A percentile compares a stretch with the other conserved stretches of the same genome.
These are phyloP conservation scores for Garcileccinum viscosum DNA, from an alignment of 1,284 basidiomycete genomes.

Conservation along the genomic window DNA sequence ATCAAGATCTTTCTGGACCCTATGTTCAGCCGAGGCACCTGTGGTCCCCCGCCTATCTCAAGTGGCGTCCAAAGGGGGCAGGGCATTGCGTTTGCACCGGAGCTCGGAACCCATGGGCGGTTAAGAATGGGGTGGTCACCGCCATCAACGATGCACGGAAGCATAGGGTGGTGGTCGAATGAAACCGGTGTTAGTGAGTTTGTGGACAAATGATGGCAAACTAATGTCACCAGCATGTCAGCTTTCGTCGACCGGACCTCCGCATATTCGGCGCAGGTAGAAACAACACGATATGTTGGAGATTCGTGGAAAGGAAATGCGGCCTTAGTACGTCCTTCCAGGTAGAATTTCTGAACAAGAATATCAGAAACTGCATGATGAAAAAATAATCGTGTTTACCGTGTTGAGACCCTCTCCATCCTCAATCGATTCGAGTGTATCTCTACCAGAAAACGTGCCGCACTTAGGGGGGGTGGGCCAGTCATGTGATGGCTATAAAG, in stretches of 20 bases:
- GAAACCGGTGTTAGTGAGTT: background rate
- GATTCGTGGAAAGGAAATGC: slow-evolving; percentile 17
- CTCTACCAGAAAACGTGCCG: too few species aligned
- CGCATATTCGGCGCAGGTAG: background rate
- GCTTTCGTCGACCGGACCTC: slow-evolving; percentile 8
- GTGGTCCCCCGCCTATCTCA: background rate
- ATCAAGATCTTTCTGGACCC: slow-evolving; percentile 11
- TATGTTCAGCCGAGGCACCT: background rate
- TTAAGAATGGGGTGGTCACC: background rate
- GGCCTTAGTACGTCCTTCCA: slow-evolving; percentile 14
- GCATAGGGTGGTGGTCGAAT: slow-evolving; percentile 7
- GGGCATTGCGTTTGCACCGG: background rate
- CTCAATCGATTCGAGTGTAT: slow-evolving; percentile 7
- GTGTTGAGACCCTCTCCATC: slow-evolving; percentile 11
- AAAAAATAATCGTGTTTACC: background rate
- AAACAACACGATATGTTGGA: slow-evolving; percentile 5
- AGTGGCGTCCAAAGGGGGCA: slow-evolving; percentile 12
- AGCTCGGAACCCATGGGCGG: background rate
- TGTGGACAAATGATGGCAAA: slow-evolving; percentile 12
- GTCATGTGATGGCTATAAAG: too few species aligned
- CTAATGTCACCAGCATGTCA: slow-evolving; percentile 11
- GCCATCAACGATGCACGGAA: background rate
- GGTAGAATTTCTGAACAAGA: slow-evolving; percentile 16
- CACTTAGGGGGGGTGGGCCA: too few species aligned
- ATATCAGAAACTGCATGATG: background rate